Conservation (phyloP, 306 rosid species). For the Vachellia pachyceras region DNA sequence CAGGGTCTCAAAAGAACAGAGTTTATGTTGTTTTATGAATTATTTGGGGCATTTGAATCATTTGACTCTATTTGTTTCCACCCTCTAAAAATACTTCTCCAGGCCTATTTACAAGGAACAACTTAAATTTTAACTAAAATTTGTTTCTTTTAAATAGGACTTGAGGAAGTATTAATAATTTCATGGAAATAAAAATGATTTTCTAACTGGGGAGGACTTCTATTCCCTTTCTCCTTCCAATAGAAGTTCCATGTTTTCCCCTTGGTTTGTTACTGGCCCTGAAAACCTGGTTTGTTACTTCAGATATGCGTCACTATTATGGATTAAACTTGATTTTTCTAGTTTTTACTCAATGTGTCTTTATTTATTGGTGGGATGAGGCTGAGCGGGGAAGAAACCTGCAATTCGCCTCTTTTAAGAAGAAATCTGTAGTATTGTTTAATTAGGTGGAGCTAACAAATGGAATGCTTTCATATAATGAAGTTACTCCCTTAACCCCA, state of each 20-base stretch:
- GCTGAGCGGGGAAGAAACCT: background rate
- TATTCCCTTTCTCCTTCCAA: background rate
- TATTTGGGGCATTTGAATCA: background rate
- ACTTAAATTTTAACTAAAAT: background rate
- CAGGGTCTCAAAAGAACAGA: background rate
- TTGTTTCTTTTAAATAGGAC: background rate
- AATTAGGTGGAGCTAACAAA: background rate
- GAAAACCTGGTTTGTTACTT: background rate
- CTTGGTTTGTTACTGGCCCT: background rate
- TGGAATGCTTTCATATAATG: conserved; percentile 17
- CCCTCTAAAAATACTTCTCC: too few relatives aligned
- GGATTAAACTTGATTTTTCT: background rate
- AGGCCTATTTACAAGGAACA: too few relatives aligned
- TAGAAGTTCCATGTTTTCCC: conserved; percentile 6
- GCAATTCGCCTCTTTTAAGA: background rate
- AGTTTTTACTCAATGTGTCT: background rate
- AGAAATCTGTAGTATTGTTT: background rate
- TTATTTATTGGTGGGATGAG: background rate
- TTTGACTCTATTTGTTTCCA: background rate
- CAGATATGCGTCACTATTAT: background rate
- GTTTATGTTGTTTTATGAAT: background rate
- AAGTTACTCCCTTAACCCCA: background rate
- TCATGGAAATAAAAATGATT: background rate
- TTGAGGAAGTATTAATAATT: background rate
- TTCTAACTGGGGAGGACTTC: background rate